phyloP scores from a whole-genome alignment of 495 filamentous ascomycete genomes.

The Penicillium parvum region DNA sequence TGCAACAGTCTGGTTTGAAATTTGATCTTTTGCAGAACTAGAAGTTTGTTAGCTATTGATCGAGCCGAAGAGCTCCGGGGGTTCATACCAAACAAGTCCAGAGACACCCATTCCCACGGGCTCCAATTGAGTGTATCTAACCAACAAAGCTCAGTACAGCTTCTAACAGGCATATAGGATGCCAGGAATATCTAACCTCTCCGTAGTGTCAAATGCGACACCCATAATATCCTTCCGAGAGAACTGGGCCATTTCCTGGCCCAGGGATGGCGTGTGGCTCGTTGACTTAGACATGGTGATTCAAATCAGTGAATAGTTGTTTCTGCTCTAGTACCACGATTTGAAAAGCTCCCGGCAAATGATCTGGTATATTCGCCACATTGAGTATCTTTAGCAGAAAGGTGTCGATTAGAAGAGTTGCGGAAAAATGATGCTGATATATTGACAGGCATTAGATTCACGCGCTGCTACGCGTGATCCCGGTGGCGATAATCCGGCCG shows the following conservation, averaged over 20 bases:
- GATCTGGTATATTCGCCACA: neutral
- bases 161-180: neutral
- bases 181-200: conserved; percentile 53
- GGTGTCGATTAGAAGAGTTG: neutral
- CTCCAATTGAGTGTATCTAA: conserved; percentile 89
- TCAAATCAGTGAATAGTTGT: neutral
- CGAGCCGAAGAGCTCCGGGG: neutral
- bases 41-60: conserved; percentile 5
- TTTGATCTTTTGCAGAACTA: conserved; percentile 92
- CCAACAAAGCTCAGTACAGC: neutral
- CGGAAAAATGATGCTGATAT: neutral
- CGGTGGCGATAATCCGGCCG: neutral
- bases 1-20: conserved; percentile 84
- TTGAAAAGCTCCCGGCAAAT: neutral
- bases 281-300: conserved; percentile 6
- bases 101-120: conserved; percentile 98
- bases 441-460: neutral
- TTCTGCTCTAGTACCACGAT: neutral
- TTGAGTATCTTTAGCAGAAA: neutral
- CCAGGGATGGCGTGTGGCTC: conserved; percentile 2
- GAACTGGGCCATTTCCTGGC: conserved; percentile 79
- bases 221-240: conserved; percentile 96
- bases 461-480: neutral
- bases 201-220: conserved; percentile 97
- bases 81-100: conserved; percentile 86